Evolutionary conservation across 352 stramenopile genomes (phyloP), one percentile per base, ranked within the genome.

Genomic region (Phytophthora fragariaefolia): DNA sequence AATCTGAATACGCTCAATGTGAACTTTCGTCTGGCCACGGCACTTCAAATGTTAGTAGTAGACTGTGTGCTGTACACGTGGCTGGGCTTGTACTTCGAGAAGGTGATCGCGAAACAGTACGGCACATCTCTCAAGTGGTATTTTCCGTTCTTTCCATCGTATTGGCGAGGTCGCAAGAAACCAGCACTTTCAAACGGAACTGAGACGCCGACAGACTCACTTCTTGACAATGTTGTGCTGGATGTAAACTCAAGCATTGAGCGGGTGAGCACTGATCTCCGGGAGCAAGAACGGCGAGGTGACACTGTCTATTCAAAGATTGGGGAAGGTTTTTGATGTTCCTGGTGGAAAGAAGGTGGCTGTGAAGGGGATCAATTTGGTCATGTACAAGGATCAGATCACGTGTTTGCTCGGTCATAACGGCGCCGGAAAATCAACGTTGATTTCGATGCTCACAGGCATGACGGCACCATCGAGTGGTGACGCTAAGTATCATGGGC

Each of bases 331-430:
- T 12, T 98, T 98, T 52, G 52, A 71, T 0, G 91, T 90, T 6
- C 77, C 81, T 4, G 92, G 86, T 26, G 93, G 88, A 7, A 71
- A 87, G 23, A 97, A 97, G 47, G 76, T 90, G 13, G 95, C 94
- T 6, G 93, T 98, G 2, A 80, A 98, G 24, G 78, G 79, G 6
- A 54, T 98, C 10, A 74, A 84, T 55, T 46, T 98, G 83, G 52
- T 85, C 53, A 80, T 90, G 79, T 92, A 92, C 73, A 75, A 73
- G 55, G 73, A 74, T 20, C 83, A 93, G 49, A 92, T 93, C 69
- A 92, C 83, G 22, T 88, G 94, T 68, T 80, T 98, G 24, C 96
- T 98, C 36, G 96, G 96, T 26, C 97, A 98, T 73, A 93, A 95
- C 63, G 82, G 85, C 20, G 81, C 80, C 20, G 92, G 93, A 8